Evolutionary conservation across 2,329 filamentous ascomycete species (phyloP).

Genomic region (Neodidymelliopsis sp.): DNA sequence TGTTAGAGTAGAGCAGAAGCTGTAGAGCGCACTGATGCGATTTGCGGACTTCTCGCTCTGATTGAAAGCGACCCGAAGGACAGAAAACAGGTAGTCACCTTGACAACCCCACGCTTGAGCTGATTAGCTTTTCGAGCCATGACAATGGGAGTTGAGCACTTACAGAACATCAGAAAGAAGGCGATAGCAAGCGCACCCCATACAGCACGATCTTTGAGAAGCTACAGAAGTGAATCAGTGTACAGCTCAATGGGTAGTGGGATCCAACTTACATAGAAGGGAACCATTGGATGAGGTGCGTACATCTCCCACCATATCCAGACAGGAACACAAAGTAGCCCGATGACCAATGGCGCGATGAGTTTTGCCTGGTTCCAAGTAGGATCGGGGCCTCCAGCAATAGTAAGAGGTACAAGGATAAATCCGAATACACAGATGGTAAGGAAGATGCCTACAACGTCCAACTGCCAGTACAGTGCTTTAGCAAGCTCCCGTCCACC

Average conservation of each 20-base stretch:
- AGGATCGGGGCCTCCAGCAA: slow-evolving; percentile 57
- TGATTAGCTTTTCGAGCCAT: not conserved
- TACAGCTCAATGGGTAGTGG: too few relatives aligned
- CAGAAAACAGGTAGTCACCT: slow-evolving; percentile 69
- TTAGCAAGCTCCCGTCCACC: slow-evolving; percentile 48
- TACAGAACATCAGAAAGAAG: slow-evolving; percentile 24
- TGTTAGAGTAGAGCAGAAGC: slow-evolving; percentile 63
- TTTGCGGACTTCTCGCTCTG: slow-evolving; percentile 65
- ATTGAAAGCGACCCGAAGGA: slow-evolving; percentile 68
- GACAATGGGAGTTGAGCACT: not conserved
- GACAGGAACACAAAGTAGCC: slow-evolving; percentile 57
- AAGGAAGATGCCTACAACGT: slow-evolving; percentile 58
- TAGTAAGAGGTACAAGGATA: slow-evolving; percentile 61
- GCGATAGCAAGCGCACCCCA: slow-evolving; percentile 69
- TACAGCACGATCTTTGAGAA: slow-evolving; percentile 68
- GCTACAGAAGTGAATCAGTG: slow-evolving; percentile 27
- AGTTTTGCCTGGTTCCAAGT: slow-evolving; percentile 62
- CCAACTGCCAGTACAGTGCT: slow-evolving; percentile 65
- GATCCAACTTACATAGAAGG: slow-evolving; percentile 57
- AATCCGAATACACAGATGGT: slow-evolving; percentile 58
- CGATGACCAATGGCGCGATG: slow-evolving; percentile 60
- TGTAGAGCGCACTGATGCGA: slow-evolving; percentile 67
- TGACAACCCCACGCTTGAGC: slow-evolving; percentile 54
- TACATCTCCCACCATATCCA: slow-evolving; percentile 64
- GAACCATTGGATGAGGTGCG: slow-evolving; percentile 62